Evolutionary conservation across 2,329 filamentous ascomycete species (phyloP).

Genomic region (Plenodomus biglobosus): DNA sequence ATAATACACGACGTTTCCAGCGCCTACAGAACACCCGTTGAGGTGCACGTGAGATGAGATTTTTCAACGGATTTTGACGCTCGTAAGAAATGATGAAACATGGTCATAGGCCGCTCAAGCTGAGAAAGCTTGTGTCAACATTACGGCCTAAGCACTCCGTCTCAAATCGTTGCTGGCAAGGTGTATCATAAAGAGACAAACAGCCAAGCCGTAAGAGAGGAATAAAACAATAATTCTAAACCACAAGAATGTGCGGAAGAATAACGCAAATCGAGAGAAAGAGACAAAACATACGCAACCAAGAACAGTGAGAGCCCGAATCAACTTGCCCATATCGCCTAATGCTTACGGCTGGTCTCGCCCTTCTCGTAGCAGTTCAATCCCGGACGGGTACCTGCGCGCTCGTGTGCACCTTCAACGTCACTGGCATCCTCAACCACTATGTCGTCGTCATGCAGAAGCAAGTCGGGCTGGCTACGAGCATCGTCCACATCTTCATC

Average conservation of each 20-base stretch:
- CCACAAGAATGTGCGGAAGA: slow-evolving; percentile 15
- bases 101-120: background rate
- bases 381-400: slow-evolving; percentile 35
- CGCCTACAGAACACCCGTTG: slow-evolving; percentile 23
- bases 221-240: slow-evolving; percentile 18
- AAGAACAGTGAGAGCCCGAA: slow-evolving; percentile 22
- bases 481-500: slow-evolving; percentile 46
- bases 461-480: slow-evolving; percentile 39
- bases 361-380: slow-evolving; percentile 40
- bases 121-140: slow-evolving; percentile 1
- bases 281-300: slow-evolving; percentile 8
- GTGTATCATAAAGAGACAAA: slow-evolving; percentile 18
- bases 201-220: slow-evolving; percentile 2
- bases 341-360: slow-evolving; percentile 42
- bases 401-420: slow-evolving; percentile 40
- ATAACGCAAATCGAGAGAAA: slow-evolving; percentile 7
- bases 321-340: slow-evolving; percentile 29
- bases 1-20: slow-evolving; percentile 37
- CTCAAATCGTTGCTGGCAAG: slow-evolving; percentile 26
- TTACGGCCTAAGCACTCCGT: background rate
- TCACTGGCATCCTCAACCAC: slow-evolving; percentile 45
- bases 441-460: slow-evolving; percentile 41
- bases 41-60: slow-evolving; percentile 33
- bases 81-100: slow-evolving; percentile 2
- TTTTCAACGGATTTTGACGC: slow-evolving; percentile 24